Percentiles rank a stretch among this genome's conserved stretches.
phyloP scores from a whole-genome alignment of 192 early-diverging fungal genomes.

The Phycomyces nitens region DNA sequence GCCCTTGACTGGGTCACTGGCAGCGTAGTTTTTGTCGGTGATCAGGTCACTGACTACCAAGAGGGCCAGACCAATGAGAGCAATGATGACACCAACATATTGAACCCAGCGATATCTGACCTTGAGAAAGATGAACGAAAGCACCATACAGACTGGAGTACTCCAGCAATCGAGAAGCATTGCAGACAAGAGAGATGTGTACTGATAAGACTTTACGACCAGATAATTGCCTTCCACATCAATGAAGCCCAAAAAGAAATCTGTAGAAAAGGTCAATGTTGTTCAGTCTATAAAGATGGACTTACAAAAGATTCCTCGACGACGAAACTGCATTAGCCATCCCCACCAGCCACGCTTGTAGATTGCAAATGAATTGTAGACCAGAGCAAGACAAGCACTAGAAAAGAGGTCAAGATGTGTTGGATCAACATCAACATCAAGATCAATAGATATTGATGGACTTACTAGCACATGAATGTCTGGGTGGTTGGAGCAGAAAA shows the following conservation, averaged over 20 bases:
- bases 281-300: too few species aligned
- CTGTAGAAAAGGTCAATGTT: too few species aligned
- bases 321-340: slow-evolving; percentile 42
- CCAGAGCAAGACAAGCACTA: slow-evolving; percentile 56
- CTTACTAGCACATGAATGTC: slow-evolving; percentile 64
- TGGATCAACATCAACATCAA: slow-evolving; percentile 17
- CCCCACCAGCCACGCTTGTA: slow-evolving; percentile 48
- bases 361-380: slow-evolving; percentile 48
- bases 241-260: slow-evolving; percentile 58
- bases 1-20: slow-evolving; percentile 56
- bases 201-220: slow-evolving; percentile 72
- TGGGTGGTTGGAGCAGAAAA: slow-evolving; percentile 67
- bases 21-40: slow-evolving; percentile 55
- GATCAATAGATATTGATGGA: slow-evolving; percentile 32
- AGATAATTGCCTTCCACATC: slow-evolving; percentile 86
- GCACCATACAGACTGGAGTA: slow-evolving; percentile 67
- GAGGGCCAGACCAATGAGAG: slow-evolving; percentile 65
- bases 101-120: slow-evolving; percentile 63
- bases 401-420: neutral
- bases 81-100: slow-evolving; percentile 65
- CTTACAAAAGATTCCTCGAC: slow-evolving; percentile 45
- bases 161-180: slow-evolving; percentile 81
- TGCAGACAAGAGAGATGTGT: slow-evolving; percentile 71
- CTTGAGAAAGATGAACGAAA: slow-evolving; percentile 62
- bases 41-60: slow-evolving; percentile 64